Base-by-base conservation (phyloP, 345 rosid genomes). In the Citrus unshiu region DNA sequence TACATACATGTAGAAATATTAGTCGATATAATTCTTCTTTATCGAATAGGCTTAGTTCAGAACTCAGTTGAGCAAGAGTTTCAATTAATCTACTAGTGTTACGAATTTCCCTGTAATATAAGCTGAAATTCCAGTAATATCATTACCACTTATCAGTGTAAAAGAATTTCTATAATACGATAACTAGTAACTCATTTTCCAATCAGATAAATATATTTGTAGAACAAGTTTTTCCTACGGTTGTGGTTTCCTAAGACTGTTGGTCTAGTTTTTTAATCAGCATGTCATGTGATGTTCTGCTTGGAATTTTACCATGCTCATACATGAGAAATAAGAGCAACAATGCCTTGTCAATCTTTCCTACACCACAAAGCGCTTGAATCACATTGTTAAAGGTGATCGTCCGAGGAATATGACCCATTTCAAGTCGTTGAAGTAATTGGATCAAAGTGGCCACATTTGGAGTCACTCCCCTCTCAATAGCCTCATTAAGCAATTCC, bases 211-310 rank as follows among this genome's bases (percentile, higher is more conserved):
- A 9, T 29, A 32, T 49, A 9, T 39, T n/a, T 2, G 6, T 29
- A 14, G 34, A 25, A 46, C 70, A 61, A 63, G 13, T 10, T 62
- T 72, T 8, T 4, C 30, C 68, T 2, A 34, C 21, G 43, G 25
- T 6, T 56, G 67, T 10, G 91, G 92, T 51, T 62, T 82, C 61
- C 72, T 75, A 24, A 73, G 81, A 1, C 65, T 79, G 87, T 60
- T 76, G 74, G 73, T 87, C 89, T 39, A 90, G 71, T 82, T 87
- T 88, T n/a, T 75, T 76, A 72, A 92, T 83, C 67, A 90, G 66
- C 6, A 76, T 57, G 59, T 89, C 86, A 54, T 80, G 87, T 2
- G 83, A 83, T 65, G 80, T 77, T 69, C 81, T 79, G 62, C 77
- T 80, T 3, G 88, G 90, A 61, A 81, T 73, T 75, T 81, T 78